Conservation (phyloP, 495 filamentous ascomycete species). For the Hyphodiscus hymeniophilus region DNA sequence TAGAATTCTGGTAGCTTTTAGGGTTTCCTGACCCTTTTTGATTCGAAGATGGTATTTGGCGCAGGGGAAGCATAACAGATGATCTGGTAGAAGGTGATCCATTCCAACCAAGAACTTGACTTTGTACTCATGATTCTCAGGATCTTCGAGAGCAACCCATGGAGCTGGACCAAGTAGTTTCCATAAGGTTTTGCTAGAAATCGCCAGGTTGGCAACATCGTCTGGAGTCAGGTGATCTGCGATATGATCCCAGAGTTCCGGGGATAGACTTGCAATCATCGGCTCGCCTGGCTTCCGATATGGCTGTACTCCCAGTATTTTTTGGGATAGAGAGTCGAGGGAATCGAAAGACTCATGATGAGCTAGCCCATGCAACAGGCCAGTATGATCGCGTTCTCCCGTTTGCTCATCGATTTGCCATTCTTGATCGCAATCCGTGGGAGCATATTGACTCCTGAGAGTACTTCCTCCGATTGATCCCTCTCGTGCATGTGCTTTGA, state of each 20-base stretch:
- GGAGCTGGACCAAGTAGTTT: conserved; percentile 30
- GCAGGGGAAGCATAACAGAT: conserved; percentile 52
- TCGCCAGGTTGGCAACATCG: conserved; percentile 38
- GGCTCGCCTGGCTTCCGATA: conserved; percentile 31
- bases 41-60: conserved; percentile 41
- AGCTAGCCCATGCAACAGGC: conserved; percentile 38
- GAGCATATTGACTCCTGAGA: neutral
- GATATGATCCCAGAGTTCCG: conserved; percentile 36
- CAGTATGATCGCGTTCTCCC: conserved; percentile 43
- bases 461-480: neutral
- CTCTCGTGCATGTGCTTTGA: neutral
- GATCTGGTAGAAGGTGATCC: conserved; percentile 37
- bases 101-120: conserved; percentile 38
- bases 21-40: conserved; percentile 37
- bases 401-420: conserved; percentile 32
- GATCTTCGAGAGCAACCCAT: conserved; percentile 27
- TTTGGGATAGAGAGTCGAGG: conserved; percentile 11
- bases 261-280: conserved; percentile 35
- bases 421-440: neutral
- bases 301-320: neutral
- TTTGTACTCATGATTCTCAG: conserved; percentile 32
- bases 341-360: conserved; percentile 26
- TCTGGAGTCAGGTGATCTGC: conserved; percentile 31
- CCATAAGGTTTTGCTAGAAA: conserved; percentile 38
- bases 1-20: conserved; percentile 36